Base-by-base conservation (phyloP, 495 filamentous ascomycete genomes). In the Aspergillus heteromorphus region DNA sequence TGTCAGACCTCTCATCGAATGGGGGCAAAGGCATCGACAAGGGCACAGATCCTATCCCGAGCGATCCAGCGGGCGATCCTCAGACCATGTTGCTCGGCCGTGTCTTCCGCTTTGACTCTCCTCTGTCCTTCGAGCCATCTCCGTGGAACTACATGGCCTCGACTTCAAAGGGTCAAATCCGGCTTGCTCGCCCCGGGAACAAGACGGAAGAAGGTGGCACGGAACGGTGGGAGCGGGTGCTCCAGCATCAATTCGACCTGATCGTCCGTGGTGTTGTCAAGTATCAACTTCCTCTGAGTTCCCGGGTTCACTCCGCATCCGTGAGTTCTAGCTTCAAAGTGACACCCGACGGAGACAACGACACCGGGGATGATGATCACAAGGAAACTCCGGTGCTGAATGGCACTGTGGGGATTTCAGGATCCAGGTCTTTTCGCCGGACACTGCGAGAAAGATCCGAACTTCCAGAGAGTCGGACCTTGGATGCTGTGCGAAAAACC, bases 71-170 rank as follows among this genome's bases (percentile, higher is more conserved):
- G 27, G 74, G 79, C 21, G 85, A 87, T 49, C 71, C 83, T 2
- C 87, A 88, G 51, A 93, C 87, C 31, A 91, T 97, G 86, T 82
- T 91, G 23, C 85, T 98, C 17, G 93, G 93, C 17, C 87, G 85
- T 40, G 90, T 98, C 30, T 84, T 86, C 54, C 77, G 80, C 43
- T 93, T 98, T 69, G 89, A 97, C 65, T 92, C 87, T 27, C 83
- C 91, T 0, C 77, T 97, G 23, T 82, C 82, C 2, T 97, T 97
- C 60, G 91, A 96, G 50, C 83, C 89, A 16, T 91, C 91, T 11
- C 92, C 92, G 25, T 83, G 96, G 72, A 82, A 86, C 36, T 79
- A 83, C 41, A 70, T 77, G 20, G 62, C 72, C 0, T 84, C 86
- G 1, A 78, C 72, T 27, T 93, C 92, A 0, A 78, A 85, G 8